Evolutionary conservation across 169 alveolate genomes (phyloP).

Genomic region (Plasmodium relictum): DNA sequence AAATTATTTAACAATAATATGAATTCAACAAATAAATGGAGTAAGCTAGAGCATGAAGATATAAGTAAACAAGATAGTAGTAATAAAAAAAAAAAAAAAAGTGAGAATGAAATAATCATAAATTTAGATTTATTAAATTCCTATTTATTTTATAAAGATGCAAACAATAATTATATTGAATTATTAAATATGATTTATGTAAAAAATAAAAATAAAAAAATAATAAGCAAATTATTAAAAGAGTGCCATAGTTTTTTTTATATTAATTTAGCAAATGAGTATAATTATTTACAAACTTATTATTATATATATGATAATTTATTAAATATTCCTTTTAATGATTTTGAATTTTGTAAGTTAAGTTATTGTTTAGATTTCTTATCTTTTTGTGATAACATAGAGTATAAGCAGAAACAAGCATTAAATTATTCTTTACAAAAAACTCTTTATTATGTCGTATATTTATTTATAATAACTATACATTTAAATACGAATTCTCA

Average conservation of each 20-base stretch:
- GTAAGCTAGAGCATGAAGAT: background rate
- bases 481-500: conserved; percentile 39
- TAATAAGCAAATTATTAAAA: conserved; percentile 7
- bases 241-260: conserved; percentile 42
- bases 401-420: conserved; percentile 36
- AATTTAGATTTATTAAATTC: conserved; percentile 22
- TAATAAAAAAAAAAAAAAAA: background rate
- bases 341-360: conserved; percentile 44
- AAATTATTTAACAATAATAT: background rate
- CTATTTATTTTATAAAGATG: conserved; percentile 47
- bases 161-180: conserved; percentile 52
- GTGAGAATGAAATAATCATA: background rate
- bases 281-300: conserved; percentile 46
- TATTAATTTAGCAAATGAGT: conserved; percentile 29
- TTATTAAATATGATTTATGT: conserved; percentile 55
- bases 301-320: conserved; percentile 55
- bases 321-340: conserved; percentile 49
- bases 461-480: conserved; percentile 29
- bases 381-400: conserved; percentile 42
- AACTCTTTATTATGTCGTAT: conserved; percentile 23
- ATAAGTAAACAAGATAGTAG: no score
- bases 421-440: conserved; percentile 48
- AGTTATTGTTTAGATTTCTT: conserved; percentile 47
- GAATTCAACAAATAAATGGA: background rate
- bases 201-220: conserved; percentile 46